These are phyloP conservation scores for Zalaria sp. DNA, from an alignment of 2,329 filamentous ascomycete species.

Conservation along the genomic window DNA sequence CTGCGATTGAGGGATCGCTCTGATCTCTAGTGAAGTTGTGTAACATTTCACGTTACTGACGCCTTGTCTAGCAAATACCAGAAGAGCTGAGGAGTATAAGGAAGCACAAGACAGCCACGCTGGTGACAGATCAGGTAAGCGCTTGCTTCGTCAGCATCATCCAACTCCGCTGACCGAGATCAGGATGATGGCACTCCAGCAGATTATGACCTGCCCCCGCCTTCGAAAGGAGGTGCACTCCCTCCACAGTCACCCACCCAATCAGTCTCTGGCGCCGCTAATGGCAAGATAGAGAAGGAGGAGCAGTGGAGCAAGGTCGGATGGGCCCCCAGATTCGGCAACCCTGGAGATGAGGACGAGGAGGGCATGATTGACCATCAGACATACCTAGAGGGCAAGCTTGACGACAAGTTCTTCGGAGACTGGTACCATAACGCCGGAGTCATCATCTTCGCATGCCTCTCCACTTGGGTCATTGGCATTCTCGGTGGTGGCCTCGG, in stretches of 20 bases:
- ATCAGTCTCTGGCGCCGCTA: constrained; percentile 11
- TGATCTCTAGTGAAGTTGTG: too few relatives aligned
- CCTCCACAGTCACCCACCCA: constrained; percentile 35
- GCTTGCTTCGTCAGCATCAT: not conserved
- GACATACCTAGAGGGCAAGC: constrained; percentile 68
- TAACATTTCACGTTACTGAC: too few relatives aligned
- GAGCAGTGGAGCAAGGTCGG: constrained; percentile 47
- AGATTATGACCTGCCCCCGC: constrained; percentile 63
- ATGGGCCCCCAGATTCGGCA: constrained; percentile 79
- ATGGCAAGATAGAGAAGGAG: constrained; percentile 41
- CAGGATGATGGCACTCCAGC: constrained; percentile 53
- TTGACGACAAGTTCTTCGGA: constrained; percentile 85
- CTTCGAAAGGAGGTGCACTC: constrained; percentile 56
- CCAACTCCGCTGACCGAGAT: not conserved
- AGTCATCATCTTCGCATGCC: constrained; percentile 85
- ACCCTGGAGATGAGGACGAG: constrained; percentile 38
- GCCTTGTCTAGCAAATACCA: constrained; percentile 31
- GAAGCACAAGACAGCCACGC: constrained; percentile 49
- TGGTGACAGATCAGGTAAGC: constrained; percentile 61
- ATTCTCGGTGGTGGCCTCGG: constrained; percentile 79
- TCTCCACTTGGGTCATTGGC: constrained; percentile 81
- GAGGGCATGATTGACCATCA: constrained; percentile 68
- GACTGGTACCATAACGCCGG: constrained; percentile 69
- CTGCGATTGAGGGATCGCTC: constrained; percentile 9
- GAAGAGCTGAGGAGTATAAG: constrained; percentile 48